Percentiles rank a stretch among this genome's conserved stretches.
Conservation (phyloP, 345 rosid genomes). For the Reutealis trisperma region DNA sequence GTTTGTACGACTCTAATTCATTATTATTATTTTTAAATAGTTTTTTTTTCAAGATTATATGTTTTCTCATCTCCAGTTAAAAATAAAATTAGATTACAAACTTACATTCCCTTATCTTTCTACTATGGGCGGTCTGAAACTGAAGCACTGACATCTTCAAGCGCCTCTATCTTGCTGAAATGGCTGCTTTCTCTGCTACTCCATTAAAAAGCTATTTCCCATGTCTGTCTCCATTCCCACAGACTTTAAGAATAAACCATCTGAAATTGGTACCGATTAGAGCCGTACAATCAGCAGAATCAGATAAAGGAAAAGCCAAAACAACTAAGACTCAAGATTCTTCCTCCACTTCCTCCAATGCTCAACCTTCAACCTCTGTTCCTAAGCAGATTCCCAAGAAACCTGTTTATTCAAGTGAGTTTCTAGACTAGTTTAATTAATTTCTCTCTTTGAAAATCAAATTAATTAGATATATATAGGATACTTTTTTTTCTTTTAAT, state of each 20-base stretch:
- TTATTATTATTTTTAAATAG: too few relatives aligned
- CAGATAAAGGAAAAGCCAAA: conserved; percentile 47
- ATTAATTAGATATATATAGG: not conserved
- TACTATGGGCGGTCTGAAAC: not conserved
- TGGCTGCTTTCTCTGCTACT: conserved; percentile 61
- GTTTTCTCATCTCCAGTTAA: too few relatives aligned
- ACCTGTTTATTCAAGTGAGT: conserved; percentile 88
- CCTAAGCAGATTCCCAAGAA: conserved; percentile 53
- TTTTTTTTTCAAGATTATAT: too few relatives aligned
- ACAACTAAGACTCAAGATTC: conserved; percentile 36
- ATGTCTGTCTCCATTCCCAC: conserved; percentile 30
- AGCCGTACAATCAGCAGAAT: conserved; percentile 46
- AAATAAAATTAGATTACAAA: too few relatives aligned
- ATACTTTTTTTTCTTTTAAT: not conserved
- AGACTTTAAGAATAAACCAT: conserved; percentile 22
- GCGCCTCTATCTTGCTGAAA: conserved; percentile 16
- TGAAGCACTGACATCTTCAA: not conserved
- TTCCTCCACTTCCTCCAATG: conserved; percentile 31
- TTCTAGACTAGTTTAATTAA: not conserved
- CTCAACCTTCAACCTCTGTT: conserved; percentile 41
- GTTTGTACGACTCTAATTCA: too few relatives aligned
- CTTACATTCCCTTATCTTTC: not conserved
- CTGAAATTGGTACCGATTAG: conserved; percentile 26
- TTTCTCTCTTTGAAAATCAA: not conserved
- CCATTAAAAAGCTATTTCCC: conserved; percentile 43